Percentiles rank a stretch among this genome's conserved stretches.
Conservation (phyloP, 2,329 filamentous ascomycete species). For the Aureobasidium sp. region DNA sequence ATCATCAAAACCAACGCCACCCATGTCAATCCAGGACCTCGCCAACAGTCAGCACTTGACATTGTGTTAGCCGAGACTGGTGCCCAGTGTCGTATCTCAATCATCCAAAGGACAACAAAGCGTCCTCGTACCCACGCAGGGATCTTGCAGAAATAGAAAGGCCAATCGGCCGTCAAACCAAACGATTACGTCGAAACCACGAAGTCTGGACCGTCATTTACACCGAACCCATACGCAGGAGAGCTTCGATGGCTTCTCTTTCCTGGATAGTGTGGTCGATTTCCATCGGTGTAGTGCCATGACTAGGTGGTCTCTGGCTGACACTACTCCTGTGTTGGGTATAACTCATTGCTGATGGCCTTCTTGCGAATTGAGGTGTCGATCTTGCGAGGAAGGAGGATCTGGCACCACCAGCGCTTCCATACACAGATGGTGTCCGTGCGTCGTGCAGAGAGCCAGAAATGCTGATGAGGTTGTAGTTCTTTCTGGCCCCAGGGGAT, state of each 20-base stretch:
- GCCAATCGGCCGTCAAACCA: background rate
- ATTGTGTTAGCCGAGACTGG: constrained; percentile 24
- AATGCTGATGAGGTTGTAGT: constrained; percentile 20
- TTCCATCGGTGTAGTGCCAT: constrained; percentile 13
- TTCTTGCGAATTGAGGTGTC: constrained; percentile 8
- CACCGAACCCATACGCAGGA: constrained; percentile 70
- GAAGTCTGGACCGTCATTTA: constrained; percentile 19
- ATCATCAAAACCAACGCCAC: constrained; percentile 21
- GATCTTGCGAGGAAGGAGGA: constrained; percentile 15
- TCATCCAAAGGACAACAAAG: constrained; percentile 12
- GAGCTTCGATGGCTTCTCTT: constrained; percentile 73
- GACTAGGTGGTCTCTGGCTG: background rate
- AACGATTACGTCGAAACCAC: background rate
- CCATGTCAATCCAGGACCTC: constrained; percentile 34
- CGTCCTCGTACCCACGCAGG: background rate
- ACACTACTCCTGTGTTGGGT: background rate
- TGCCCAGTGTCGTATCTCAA: constrained; percentile 29
- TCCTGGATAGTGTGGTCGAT: constrained; percentile 55
- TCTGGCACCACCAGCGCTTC: constrained; percentile 15
- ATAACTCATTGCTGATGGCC: constrained; percentile 10
- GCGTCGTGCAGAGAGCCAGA: constrained; percentile 15
- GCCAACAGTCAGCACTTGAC: constrained; percentile 31
- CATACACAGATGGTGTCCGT: constrained; percentile 14
- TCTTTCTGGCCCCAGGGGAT: constrained; percentile 16
- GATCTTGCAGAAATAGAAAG: background rate